These are phyloP conservation scores for Globisporangium ultimum DNA, from an alignment of 352 stramenopile species.

Conservation along the genomic window DNA sequence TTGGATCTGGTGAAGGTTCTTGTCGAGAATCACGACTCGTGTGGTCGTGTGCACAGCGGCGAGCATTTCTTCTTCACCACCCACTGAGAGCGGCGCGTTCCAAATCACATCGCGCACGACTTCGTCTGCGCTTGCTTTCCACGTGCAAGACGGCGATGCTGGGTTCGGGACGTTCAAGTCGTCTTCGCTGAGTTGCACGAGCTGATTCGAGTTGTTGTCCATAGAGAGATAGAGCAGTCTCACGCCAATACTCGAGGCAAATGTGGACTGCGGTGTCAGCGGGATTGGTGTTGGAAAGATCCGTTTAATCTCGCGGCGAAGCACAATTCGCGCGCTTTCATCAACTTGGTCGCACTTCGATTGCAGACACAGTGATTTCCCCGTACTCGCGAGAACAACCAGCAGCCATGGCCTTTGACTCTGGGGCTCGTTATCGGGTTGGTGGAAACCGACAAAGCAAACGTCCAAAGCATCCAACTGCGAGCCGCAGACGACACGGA, in stretches of 20 bases:
- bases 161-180: slow-evolving; percentile 32
- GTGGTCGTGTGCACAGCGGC: slow-evolving; percentile 49
- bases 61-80: slow-evolving; percentile 15
- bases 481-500: slow-evolving; percentile 24
- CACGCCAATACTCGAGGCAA: slow-evolving; percentile 24
- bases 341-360: slow-evolving; percentile 30
- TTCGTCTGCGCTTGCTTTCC: slow-evolving; percentile 36
- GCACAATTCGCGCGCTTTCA: slow-evolving; percentile 26
- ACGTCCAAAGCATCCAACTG: slow-evolving; percentile 58
- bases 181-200: slow-evolving; percentile 49
- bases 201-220: slow-evolving; percentile 10
- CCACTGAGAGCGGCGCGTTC: no score
- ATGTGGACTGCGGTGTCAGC: slow-evolving; percentile 27
- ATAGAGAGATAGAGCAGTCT: slow-evolving; percentile 44
- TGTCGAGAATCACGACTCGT: slow-evolving; percentile 55
- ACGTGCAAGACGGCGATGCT: slow-evolving; percentile 11
- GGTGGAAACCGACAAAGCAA: slow-evolving; percentile 29
- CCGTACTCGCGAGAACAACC: slow-evolving; percentile 46
- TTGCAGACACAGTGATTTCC: slow-evolving; percentile 51
- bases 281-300: slow-evolving; percentile 53
- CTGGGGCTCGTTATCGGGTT: slow-evolving; percentile 10
- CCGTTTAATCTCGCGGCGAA: slow-evolving; percentile 36
- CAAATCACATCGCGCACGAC: slow-evolving; percentile 46
- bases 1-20: slow-evolving; percentile 29
- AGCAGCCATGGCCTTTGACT: slow-evolving; percentile 27